Conservation (phyloP, 1,284 basidiomycete genomes). For the Ceraceosorus bombacis region DNA sequence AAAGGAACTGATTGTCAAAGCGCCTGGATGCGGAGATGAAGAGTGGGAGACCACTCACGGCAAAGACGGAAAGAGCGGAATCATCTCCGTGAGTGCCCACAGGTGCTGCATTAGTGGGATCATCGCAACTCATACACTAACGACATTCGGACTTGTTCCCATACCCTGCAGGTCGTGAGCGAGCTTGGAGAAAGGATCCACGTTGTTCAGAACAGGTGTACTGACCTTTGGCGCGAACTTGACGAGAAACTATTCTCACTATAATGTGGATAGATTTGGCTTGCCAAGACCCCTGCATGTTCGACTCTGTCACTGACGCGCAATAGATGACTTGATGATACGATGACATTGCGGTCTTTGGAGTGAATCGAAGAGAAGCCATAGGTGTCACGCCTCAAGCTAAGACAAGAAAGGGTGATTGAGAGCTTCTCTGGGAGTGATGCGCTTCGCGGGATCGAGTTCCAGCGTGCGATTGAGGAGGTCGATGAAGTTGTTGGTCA, state of each 20-base stretch:
- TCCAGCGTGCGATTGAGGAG: conserved; percentile 82
- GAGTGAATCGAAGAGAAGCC: no score
- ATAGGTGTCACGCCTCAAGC: no score
- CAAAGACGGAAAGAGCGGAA: conserved; percentile 80
- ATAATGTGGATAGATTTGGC: no score
- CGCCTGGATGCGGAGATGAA: conserved; percentile 80
- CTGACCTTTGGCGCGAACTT: conserved; percentile 97
- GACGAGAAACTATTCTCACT: conserved; percentile 82
- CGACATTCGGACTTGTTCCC: no score
- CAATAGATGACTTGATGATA: no score
- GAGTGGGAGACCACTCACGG: conserved; percentile 92
- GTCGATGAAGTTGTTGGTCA: conserved; percentile 77
- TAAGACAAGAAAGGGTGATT: conserved; percentile 65
- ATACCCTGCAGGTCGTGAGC: conserved; percentile 55
- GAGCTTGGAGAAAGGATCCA: conserved; percentile 98
- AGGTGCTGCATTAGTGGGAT: no score
- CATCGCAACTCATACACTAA: no score
- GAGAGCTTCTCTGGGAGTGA: conserved; percentile 79
- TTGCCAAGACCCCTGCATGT: no score
- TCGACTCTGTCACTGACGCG: no score
- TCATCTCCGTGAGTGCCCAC: conserved; percentile 66
- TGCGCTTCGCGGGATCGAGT: conserved; percentile 78
- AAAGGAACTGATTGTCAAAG: conserved; percentile 92
- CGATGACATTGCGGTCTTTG: no score
- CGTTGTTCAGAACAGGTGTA: conserved; percentile 91